A percentile compares a stretch with the other conserved stretches of the same genome.
phyloP scores from a whole-genome alignment of 2,329 filamentous ascomycete genomes.

The Laburnicola sp. region DNA sequence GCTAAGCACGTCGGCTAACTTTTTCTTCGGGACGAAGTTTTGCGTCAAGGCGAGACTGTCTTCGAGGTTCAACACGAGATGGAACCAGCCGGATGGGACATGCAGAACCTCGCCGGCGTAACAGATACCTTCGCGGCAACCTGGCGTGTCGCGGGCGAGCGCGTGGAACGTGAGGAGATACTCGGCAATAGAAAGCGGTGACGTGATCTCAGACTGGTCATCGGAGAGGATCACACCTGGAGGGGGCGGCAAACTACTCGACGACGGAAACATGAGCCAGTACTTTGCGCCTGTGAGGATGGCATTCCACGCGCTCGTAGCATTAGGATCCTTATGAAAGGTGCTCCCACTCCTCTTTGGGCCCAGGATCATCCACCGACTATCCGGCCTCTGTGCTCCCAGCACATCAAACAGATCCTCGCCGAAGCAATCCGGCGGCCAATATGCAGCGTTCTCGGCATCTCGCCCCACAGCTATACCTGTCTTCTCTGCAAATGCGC shows the following conservation, averaged over 20 bases:
- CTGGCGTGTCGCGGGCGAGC: constrained; percentile 73
- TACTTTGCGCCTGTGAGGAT: constrained; percentile 89
- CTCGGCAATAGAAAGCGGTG: constrained; percentile 92
- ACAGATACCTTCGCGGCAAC: constrained; percentile 86
- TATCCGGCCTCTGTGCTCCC: constrained; percentile 76
- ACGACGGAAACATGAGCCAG: constrained; percentile 96
- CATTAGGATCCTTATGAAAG: constrained; percentile 83
- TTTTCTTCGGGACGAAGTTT: constrained; percentile 83
- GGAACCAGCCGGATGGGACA: constrained; percentile 95
- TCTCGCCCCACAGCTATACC: constrained; percentile 63
- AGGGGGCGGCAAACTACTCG: constrained; percentile 63
- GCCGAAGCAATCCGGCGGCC: constrained; percentile 81
- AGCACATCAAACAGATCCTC: constrained; percentile 83
- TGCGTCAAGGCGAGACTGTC: constrained; percentile 87
- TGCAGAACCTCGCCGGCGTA: constrained; percentile 82
- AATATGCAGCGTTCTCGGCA: constrained; percentile 64
- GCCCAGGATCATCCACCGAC: constrained; percentile 90
- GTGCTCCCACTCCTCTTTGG: constrained; percentile 86
- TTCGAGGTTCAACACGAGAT: constrained; percentile 88
- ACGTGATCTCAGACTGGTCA: constrained; percentile 91
- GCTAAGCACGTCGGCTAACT: constrained; percentile 72
- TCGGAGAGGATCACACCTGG: constrained; percentile 88
- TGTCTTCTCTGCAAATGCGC: constrained; percentile 86
- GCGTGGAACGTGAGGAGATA: constrained; percentile 90
- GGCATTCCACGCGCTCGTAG: constrained; percentile 88